phyloP scores from a whole-genome alignment of 176 grass and related monocot genomes.

The Zoysia pacifica region DNA sequence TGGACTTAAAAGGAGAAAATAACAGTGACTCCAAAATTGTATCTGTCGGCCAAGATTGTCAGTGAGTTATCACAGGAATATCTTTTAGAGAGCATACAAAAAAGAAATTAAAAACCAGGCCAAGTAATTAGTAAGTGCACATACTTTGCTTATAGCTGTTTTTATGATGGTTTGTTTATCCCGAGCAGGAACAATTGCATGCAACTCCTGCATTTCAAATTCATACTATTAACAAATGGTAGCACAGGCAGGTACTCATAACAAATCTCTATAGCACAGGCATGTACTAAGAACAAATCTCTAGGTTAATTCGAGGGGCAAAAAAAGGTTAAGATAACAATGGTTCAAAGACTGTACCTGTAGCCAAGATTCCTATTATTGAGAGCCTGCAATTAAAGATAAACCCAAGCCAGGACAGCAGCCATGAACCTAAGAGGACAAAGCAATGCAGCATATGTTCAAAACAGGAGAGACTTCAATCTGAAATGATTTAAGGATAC shows the following conservation, averaged over 20 bases:
- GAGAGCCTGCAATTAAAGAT: slow-evolving; percentile 66
- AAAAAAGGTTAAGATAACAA: slow-evolving; percentile 10
- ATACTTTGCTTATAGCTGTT: slow-evolving; percentile 97
- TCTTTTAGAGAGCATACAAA: not conserved
- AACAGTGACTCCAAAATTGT: too few species aligned
- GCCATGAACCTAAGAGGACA: too few species aligned
- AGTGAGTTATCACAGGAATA: slow-evolving; percentile 26
- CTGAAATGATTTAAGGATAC: too few species aligned
- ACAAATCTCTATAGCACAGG: not conserved
- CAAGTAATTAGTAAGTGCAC: slow-evolving; percentile 16
- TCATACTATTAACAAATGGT: slow-evolving; percentile 35
- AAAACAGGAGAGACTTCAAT: too few species aligned
- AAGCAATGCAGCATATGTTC: too few species aligned
- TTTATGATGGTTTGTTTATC: slow-evolving; percentile 96
- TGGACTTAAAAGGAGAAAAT: too few species aligned
- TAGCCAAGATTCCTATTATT: slow-evolving; percentile 98
- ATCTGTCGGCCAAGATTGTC: not conserved
- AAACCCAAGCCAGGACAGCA: too few species aligned
- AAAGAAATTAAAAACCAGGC: slow-evolving; percentile 4
- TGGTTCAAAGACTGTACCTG: slow-evolving; percentile 57
- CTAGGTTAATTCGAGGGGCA: slow-evolving; percentile 8
- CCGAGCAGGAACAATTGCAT: slow-evolving; percentile 87
- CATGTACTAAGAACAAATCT: not conserved
- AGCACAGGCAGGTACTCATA: slow-evolving; percentile 20
- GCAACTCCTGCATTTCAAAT: slow-evolving; percentile 79